phyloP scores from a whole-genome alignment of 2,329 filamentous ascomycete species.

The Xylaria sp. region DNA sequence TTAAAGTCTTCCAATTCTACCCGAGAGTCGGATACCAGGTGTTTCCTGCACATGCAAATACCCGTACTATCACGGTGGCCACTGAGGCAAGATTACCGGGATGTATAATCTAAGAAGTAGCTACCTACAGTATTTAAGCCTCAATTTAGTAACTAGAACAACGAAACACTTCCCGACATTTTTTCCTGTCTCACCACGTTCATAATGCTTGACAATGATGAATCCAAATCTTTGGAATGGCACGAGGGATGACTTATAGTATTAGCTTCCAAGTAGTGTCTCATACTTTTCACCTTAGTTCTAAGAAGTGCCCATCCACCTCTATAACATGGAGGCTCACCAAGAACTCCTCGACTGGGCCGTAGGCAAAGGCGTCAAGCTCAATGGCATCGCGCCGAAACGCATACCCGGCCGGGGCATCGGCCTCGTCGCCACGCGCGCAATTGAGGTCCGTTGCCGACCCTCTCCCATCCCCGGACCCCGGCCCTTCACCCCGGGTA shows the following conservation, averaged over 20 bases:
- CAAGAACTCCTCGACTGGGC: slow-evolving; percentile 71
- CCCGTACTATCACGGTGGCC: too few relatives aligned
- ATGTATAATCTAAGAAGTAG: too few relatives aligned
- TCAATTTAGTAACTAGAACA: too few relatives aligned
- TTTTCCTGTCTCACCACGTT: slow-evolving; percentile 1
- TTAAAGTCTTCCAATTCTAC: too few relatives aligned
- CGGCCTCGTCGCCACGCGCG: slow-evolving; percentile 72
- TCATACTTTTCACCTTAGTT: not conserved
- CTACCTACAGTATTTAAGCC: not conserved
- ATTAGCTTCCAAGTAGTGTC: not conserved
- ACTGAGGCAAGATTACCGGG: too few relatives aligned
- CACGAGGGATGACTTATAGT: slow-evolving; percentile 8
- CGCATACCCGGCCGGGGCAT: slow-evolving; percentile 73
- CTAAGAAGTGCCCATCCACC: not conserved
- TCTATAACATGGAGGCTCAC: slow-evolving; percentile 28
- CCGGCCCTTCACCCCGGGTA: too few relatives aligned
- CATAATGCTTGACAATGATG: slow-evolving; percentile 1
- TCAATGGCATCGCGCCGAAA: slow-evolving; percentile 68
- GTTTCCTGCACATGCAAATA: too few relatives aligned
- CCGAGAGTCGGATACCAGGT: too few relatives aligned
- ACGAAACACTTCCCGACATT: too few relatives aligned
- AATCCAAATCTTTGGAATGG: slow-evolving; percentile 7
- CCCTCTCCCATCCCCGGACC: not conserved
- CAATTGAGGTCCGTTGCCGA: slow-evolving; percentile 59
- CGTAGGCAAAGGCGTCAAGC: slow-evolving; percentile 61